Percentiles rank a stretch among this genome's conserved stretches.
Conservation (phyloP, 2,329 filamentous ascomycete genomes). For the Akanthomyces dipterigenus region DNA sequence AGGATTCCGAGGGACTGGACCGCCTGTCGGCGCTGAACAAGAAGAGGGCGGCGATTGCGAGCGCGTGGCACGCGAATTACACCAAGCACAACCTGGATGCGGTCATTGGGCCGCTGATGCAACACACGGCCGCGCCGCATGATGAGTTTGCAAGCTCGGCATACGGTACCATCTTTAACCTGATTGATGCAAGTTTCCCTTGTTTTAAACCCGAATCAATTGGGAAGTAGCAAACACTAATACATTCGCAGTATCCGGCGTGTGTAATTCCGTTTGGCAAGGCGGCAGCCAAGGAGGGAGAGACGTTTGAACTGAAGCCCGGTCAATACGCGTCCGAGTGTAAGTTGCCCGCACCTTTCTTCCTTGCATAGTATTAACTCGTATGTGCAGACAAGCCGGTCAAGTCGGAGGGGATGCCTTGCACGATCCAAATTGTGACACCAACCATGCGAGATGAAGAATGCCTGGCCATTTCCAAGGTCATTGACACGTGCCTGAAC, state of each 20-base stretch:
- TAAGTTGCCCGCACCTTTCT: background rate
- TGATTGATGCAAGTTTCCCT: constrained; percentile 40
- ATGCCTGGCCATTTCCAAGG: constrained; percentile 22
- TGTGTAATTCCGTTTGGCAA: constrained; percentile 40
- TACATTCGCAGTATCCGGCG: constrained; percentile 37
- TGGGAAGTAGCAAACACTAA: background rate
- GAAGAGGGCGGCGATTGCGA: constrained; percentile 23
- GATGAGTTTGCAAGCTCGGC: constrained; percentile 40
- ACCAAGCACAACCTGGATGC: constrained; percentile 40
- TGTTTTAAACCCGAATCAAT: too few relatives aligned
- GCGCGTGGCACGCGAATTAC: constrained; percentile 36
- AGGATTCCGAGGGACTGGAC: constrained; percentile 32
- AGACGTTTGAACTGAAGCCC: constrained; percentile 10
- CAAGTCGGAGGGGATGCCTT: constrained; percentile 35
- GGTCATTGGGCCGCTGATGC: constrained; percentile 41
- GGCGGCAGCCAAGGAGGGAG: constrained; percentile 19
- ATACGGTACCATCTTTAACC: constrained; percentile 44
- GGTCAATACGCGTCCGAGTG: constrained; percentile 13
- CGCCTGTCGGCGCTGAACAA: constrained; percentile 20
- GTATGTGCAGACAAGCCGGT: constrained; percentile 31
- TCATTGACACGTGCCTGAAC: constrained; percentile 14
- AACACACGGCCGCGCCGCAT: constrained; percentile 43
- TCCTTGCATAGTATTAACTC: background rate
- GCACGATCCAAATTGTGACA: constrained; percentile 39
- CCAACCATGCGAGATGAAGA: constrained; percentile 42